Percentiles rank a stretch among this genome's conserved stretches.
These are phyloP conservation scores for Sungouiella thailandica DNA, from an alignment of 805 yeast genomes.

Conservation along the genomic window DNA sequence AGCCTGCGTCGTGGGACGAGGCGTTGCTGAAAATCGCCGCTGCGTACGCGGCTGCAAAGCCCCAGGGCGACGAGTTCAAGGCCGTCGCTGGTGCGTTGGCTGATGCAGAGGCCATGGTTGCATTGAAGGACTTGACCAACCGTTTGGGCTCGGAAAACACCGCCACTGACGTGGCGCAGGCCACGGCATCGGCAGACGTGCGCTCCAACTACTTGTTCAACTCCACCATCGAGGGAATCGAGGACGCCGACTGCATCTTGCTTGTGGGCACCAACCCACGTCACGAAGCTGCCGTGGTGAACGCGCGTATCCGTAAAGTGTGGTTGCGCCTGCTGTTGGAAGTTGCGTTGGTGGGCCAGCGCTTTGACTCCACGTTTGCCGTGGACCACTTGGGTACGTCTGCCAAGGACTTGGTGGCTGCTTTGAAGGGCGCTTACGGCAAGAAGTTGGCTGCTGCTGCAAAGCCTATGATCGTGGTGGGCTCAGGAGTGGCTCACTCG, in stretches of 20 bases:
- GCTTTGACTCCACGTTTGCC: slow-evolving; percentile 72
- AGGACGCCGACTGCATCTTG: slow-evolving; percentile 76
- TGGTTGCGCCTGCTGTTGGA: slow-evolving; percentile 70
- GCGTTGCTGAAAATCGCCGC: slow-evolving; percentile 67
- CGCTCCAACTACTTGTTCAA: slow-evolving; percentile 79
- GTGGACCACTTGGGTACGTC: slow-evolving; percentile 58
- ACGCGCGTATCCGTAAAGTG: slow-evolving; percentile 75
- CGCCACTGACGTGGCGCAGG: slow-evolving; percentile 62
- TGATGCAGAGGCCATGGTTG: slow-evolving; percentile 80
- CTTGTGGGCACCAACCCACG: slow-evolving; percentile 85
- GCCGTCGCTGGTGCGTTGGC: slow-evolving; percentile 78
- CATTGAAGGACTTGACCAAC: slow-evolving; percentile 74
- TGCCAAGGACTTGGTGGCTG: slow-evolving; percentile 50
- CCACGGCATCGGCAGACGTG: slow-evolving; percentile 55
- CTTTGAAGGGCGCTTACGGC: slow-evolving; percentile 67
- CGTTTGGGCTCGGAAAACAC: slow-evolving; percentile 76
- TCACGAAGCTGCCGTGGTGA: slow-evolving; percentile 84
- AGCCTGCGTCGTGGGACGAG: slow-evolving; percentile 82
- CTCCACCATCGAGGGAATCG: slow-evolving; percentile 73
- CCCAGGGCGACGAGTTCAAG: slow-evolving; percentile 67
- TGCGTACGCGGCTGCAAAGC: slow-evolving; percentile 51
- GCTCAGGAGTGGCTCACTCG: slow-evolving; percentile 71
- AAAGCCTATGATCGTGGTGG: slow-evolving; percentile 74
- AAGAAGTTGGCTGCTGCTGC: slow-evolving; percentile 59
- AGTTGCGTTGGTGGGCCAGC: slow-evolving; percentile 68